Conservation (phyloP, 495 filamentous ascomycete genomes). For the Lophiotrema nucula region DNA sequence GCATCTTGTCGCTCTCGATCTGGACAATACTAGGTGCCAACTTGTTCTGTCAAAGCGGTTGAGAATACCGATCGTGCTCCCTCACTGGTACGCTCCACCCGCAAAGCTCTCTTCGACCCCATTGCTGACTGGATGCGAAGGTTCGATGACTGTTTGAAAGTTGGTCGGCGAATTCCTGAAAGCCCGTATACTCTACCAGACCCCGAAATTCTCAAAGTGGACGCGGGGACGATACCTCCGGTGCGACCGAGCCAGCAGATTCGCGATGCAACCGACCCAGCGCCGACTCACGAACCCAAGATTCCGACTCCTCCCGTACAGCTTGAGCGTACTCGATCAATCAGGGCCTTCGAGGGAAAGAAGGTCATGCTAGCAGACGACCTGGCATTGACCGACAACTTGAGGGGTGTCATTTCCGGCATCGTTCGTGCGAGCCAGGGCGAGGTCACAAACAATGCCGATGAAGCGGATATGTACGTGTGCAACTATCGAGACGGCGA, state of each 20-base stretch:
- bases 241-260: slow-evolving; percentile 57
- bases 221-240: slow-evolving; percentile 41
- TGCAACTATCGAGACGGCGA: slow-evolving; percentile 82
- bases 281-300: slow-evolving; percentile 52
- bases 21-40: slow-evolving; percentile 71
- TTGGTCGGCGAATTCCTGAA: slow-evolving; percentile 85
- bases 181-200: slow-evolving; percentile 83
- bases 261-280: slow-evolving; percentile 70
- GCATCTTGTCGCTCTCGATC: slow-evolving; percentile 81
- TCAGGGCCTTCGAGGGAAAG: slow-evolving; percentile 58
- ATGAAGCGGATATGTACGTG: slow-evolving; percentile 74
- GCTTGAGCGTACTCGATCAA: slow-evolving; percentile 32
- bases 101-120: too few species aligned
- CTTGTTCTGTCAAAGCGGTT: slow-evolving; percentile 61
- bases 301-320: slow-evolving; percentile 34
- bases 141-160: slow-evolving; percentile 95
- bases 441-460: slow-evolving; percentile 61
- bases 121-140: slow-evolving; percentile 44
- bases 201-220: slow-evolving; percentile 62
- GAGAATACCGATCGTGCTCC: slow-evolving; percentile 80
- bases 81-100: slow-evolving; percentile 71
- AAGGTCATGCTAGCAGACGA: slow-evolving; percentile 62
- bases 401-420: slow-evolving; percentile 64
- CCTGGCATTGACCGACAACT: slow-evolving; percentile 62
- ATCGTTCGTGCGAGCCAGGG: slow-evolving; percentile 71